Evolutionary conservation across 441 rosid species (phyloP).

Genomic region (Populus hybrid): DNA sequence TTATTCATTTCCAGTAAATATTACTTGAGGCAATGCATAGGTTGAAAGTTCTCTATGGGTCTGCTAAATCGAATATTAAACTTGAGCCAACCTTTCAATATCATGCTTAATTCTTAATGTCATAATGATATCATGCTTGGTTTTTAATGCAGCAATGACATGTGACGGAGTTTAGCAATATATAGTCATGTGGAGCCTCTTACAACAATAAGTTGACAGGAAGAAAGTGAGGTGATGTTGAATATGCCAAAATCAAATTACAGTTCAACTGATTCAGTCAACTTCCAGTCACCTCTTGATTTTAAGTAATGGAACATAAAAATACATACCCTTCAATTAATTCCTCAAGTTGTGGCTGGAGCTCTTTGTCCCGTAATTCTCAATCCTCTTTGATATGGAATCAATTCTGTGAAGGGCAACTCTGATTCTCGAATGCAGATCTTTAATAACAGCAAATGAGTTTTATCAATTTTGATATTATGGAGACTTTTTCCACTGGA

Average conservation of each 20-base stretch:
- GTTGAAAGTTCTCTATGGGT: background rate
- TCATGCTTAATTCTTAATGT: background rate
- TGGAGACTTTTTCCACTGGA: slow-evolving; percentile 53
- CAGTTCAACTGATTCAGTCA: background rate
- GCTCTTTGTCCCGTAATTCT: slow-evolving; percentile 88
- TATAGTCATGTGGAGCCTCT: background rate
- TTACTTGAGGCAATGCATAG: background rate
- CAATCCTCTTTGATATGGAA: slow-evolving; percentile 83
- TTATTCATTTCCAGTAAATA: background rate
- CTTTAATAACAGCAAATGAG: slow-evolving; percentile 87
- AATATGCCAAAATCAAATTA: background rate
- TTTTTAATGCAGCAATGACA: background rate
- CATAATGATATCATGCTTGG: background rate
- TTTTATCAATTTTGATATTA: slow-evolving; percentile 54
- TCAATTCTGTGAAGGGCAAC: slow-evolving; percentile 90
- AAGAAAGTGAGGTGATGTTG: background rate
- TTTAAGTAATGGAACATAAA: slow-evolving; percentile 4
- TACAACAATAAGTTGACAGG: background rate
- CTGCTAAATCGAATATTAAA: background rate
- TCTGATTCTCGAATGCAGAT: slow-evolving; percentile 86
- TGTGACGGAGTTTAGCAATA: background rate
- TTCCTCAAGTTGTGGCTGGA: slow-evolving; percentile 97
- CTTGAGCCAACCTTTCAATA: background rate
- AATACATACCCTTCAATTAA: slow-evolving; percentile 76
- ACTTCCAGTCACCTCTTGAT: background rate